Conservation (phyloP, 805 yeast species). For the Yarrowia porcina region DNA sequence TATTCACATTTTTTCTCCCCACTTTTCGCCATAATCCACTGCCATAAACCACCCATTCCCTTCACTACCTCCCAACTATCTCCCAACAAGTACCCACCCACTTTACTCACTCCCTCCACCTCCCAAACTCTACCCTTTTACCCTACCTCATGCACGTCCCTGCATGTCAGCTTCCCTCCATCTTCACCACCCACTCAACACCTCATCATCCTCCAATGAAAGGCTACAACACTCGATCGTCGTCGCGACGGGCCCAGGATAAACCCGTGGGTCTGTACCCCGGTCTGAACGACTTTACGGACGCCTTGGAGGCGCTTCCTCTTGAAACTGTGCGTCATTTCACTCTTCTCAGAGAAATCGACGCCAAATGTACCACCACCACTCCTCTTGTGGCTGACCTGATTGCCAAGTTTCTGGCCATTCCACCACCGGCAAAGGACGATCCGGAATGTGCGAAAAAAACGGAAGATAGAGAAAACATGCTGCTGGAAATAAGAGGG, state of each 20-base stretch:
- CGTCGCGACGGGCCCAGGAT: constrained; percentile 4
- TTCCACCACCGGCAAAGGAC: constrained; percentile 31
- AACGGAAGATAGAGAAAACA: constrained; percentile 35
- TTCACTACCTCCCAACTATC: too few relatives aligned
- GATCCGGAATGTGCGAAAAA: constrained; percentile 6
- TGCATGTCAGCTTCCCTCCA: not conserved
- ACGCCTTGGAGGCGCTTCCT: constrained; percentile 89
- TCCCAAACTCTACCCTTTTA: not conserved
- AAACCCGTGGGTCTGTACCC: constrained; percentile 47
- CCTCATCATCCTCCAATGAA: not conserved
- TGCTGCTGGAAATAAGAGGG: constrained; percentile 41
- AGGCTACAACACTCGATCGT: constrained; percentile 21
- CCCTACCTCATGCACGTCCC: constrained; percentile 7
- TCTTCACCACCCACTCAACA: not conserved
- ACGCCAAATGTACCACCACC: constrained; percentile 82
- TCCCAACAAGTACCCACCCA: not conserved
- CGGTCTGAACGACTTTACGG: constrained; percentile 87
- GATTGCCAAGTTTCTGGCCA: constrained; percentile 49
- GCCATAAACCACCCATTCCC: too few relatives aligned
- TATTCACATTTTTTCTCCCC: too few relatives aligned
- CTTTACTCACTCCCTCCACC: not conserved
- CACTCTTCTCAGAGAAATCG: constrained; percentile 86
- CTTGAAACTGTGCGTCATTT: constrained; percentile 76
- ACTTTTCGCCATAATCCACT: too few relatives aligned
- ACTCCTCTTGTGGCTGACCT: constrained; percentile 61